Evolutionary conservation across 768 basidiomycete genomes (phyloP), one percentile per base, ranked within the genome.

Genomic region (Rhizopogon sp.): DNA sequence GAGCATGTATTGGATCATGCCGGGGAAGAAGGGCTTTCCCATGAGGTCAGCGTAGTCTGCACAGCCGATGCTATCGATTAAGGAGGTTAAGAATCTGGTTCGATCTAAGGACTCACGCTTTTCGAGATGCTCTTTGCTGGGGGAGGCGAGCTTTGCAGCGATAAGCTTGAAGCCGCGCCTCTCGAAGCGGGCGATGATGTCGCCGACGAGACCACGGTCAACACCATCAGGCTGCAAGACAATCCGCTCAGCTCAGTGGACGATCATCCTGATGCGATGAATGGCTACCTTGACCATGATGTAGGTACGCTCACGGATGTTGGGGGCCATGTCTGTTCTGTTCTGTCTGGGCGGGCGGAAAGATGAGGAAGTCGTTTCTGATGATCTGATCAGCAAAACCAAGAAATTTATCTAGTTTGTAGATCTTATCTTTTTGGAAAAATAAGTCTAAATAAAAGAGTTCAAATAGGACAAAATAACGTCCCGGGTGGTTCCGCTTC

Each of bases 91-190:
- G 8, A 44, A 44, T 49, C 35, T 3, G 31, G 9, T 31, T 9
- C 7, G 16, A 29, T 49, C 17, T 17, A 31, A 33, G 29, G 28
- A 68, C 74, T 44, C 14, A 92, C 91, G 97, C 68, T 91, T 84
- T 79, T 97, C 89, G 69, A 99, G 92, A 76, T 93, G 95, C 66
- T 81, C 82, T 58, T 79, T 74, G 61, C 86, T 79, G 42, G 97
- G 80, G 44, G 87, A 84, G 58, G 85, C 85, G 69, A 98, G 79
- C 80, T 99, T 98, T 70, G 98, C 79, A 56, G 96, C 96, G 69
- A 88, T 79, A 71, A 98, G 88, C 82, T 98, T 97, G 87, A 85
- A 99, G 62, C 97, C 97, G 63, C 96, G 93, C 79, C 89, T 85
- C 84, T 99, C 97, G 75, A 99, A 98, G 65, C 96, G 84, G 68